Evolutionary conservation across 176 grass and related monocot genomes (phyloP), one percentile per base, ranked within the genome.

Genomic region (Rhipidocladum racemiflorum): DNA sequence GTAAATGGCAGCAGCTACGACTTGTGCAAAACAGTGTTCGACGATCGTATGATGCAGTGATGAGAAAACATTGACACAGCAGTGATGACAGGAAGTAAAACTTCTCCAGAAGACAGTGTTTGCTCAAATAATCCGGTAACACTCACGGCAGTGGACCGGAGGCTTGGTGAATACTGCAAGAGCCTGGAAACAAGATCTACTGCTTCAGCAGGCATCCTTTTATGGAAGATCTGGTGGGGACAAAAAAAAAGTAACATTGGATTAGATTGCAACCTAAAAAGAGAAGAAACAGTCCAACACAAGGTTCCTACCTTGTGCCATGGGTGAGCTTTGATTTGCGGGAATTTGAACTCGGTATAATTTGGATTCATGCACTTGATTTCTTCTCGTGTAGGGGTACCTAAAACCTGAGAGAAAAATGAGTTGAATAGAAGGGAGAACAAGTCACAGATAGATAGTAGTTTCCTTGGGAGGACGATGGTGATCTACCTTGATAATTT

Each of bases 341-440:
- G 93, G 61, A 97, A 97, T 55, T 97, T 97, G 32, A 93, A 97
- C 61, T 97, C 91, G 0, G 87, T 92, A 68, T 97, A 97, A 76
- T 94, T 94, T 55, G 89, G 94, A 74, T 94, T 97, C 92, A 97
- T 97, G 83, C 94, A 97, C 81, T 97, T 97, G 27, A 97, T 97
- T 88, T 97, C 94, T 89, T 97, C 94, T 90, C 94, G 87, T 74
- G 94, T 97, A n/a, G 94, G 94, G 53, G 94, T 97, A 44, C 94
- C 94, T 46, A 97, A 61, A 78, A 97, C 88, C 92, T 94, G 64
- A 23, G 3, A 18, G 28, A 71, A 23, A 8, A 50, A 71, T 44
- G 11, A 65, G 25, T 76, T 65, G 86, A 23, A 39, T 38, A 77
- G 83, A 49, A 82, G 28, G 49, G 3, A 79, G 73, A 84, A 23